Base-by-base conservation (phyloP, 2,329 filamentous ascomycete species). In the Metarhizium brunneum region DNA sequence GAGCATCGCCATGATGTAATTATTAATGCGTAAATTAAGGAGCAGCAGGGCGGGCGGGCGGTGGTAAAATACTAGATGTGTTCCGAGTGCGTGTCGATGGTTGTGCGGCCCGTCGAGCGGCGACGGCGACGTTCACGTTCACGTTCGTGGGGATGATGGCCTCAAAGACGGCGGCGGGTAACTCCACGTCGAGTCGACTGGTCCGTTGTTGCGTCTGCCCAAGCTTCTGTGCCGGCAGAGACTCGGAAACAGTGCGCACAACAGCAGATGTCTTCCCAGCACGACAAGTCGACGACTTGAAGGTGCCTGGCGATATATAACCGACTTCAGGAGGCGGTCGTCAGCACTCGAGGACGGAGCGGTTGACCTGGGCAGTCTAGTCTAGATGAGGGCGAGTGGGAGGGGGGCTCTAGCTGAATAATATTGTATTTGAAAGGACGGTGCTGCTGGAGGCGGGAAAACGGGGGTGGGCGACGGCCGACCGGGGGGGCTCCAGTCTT, bases 1-100 rank as follows among this genome's bases (percentile, higher is more conserved):
- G 66, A 92, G 75, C 83, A 91, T 88, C 65, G 88, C 85, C 88
- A 91, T 64, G 50, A 38, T 55, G 50, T 90, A 32, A 40, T 16
- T 13, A 40, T 16, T 40, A 16, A 40, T 14, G 38, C 11, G 14
- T 40, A 11, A 11, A 40, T 40, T 16, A 35, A 11, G 32, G 38
- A 16, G 14, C 8, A 40, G 38, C 2, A 16, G 32, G 13, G 38
- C 14, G 11, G 13, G 38, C 14, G 10, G 18, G 10, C n/a, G 16
- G 42, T 45, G 42, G 18, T 10, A 5, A 10, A 6, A 20, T 8
- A 45, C 5, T 14, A 5, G 38, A 16, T 13, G 14, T 13, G 13
- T 16, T 11, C 13, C 38, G 38, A 25, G 38, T 40, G 38, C 14
- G 38, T 40, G 10, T 11, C 25, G 25, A 25, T 25, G 25, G 25